Evolutionary conservation across 2,329 filamentous ascomycete species (phyloP).

Genomic region (Aureobasidium uvarum): DNA sequence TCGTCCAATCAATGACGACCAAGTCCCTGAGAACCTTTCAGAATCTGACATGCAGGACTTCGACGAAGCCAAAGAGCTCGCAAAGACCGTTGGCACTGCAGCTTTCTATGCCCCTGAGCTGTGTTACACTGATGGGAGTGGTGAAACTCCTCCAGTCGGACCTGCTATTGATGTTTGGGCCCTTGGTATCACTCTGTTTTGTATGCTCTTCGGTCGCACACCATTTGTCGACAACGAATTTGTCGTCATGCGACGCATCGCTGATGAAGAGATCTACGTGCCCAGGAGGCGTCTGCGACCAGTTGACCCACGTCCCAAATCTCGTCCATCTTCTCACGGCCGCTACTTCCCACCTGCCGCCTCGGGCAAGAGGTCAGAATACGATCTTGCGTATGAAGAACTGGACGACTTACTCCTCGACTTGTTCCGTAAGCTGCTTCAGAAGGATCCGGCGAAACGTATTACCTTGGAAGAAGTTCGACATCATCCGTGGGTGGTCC

Average conservation of each 20-base stretch:
- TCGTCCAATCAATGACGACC: slow-evolving; percentile 77
- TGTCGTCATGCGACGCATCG: slow-evolving; percentile 87
- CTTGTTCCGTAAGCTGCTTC: slow-evolving; percentile 73
- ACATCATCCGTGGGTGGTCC: slow-evolving; percentile 85
- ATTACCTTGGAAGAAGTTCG: slow-evolving; percentile 92
- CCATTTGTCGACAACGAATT: slow-evolving; percentile 93
- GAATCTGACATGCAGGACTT: slow-evolving; percentile 83
- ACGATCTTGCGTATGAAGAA: slow-evolving; percentile 79
- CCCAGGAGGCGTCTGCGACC: slow-evolving; percentile 79
- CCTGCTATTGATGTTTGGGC: slow-evolving; percentile 98
- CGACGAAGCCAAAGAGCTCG: slow-evolving; percentile 83
- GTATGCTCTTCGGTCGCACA: slow-evolving; percentile 88
- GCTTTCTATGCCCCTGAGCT: slow-evolving; percentile 97
- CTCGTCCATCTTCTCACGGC: slow-evolving; percentile 47
- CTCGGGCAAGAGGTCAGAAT: slow-evolving; percentile 70
- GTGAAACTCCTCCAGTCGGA: slow-evolving; percentile 71
- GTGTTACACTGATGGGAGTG: slow-evolving; percentile 86
- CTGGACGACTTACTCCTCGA: slow-evolving; percentile 78
- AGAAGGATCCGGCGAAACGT: slow-evolving; percentile 83
- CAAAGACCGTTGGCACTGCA: slow-evolving; percentile 95
- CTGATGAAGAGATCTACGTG: slow-evolving; percentile 88
- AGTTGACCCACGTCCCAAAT: slow-evolving; percentile 50
- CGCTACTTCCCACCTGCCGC: slow-evolving; percentile 48
- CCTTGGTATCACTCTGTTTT: slow-evolving; percentile 91
- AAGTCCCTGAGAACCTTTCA: slow-evolving; percentile 65